Percentiles rank a stretch among this genome's conserved stretches.
These are phyloP conservation scores for Populus hybrid DNA, from an alignment of 441 rosid species.

Conservation along the genomic window DNA sequence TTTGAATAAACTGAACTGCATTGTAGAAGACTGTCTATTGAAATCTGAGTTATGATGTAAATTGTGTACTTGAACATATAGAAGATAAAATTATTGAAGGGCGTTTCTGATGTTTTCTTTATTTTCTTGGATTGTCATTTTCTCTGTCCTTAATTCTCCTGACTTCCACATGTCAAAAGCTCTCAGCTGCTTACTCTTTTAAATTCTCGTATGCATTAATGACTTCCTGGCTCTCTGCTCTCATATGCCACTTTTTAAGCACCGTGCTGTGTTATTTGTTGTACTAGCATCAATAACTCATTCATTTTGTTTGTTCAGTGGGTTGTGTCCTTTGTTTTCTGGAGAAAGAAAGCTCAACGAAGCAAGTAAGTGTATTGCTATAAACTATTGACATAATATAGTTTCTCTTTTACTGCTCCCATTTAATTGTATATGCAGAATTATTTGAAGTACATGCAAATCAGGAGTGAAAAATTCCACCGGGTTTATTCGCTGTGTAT, in stretches of 20 bases:
- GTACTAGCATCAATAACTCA: neutral
- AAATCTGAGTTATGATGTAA: neutral
- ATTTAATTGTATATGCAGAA: neutral
- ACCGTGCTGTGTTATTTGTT: no score
- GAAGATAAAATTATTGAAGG: no score
- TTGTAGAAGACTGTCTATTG: neutral
- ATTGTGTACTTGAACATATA: neutral
- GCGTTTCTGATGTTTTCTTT: no score
- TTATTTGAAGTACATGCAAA: neutral
- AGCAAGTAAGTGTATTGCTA: constrained; percentile 66
- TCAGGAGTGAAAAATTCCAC: neutral
- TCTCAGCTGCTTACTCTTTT: neutral
- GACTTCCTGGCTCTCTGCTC: neutral
- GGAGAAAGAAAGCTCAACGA: constrained; percentile 76
- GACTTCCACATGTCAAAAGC: no score
- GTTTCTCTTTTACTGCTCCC: neutral
- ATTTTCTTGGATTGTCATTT: no score
- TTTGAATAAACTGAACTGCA: neutral
- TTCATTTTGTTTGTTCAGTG: constrained; percentile 50
- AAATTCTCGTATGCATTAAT: neutral
- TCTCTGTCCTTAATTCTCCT: no score
- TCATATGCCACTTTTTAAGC: no score
- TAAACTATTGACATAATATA: neutral
- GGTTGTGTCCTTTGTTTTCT: constrained; percentile 62
- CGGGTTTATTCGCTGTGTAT: no score